Base-by-base conservation (phyloP, 192 early-diverging fungal genomes). In the Coemansia sp. region DNA sequence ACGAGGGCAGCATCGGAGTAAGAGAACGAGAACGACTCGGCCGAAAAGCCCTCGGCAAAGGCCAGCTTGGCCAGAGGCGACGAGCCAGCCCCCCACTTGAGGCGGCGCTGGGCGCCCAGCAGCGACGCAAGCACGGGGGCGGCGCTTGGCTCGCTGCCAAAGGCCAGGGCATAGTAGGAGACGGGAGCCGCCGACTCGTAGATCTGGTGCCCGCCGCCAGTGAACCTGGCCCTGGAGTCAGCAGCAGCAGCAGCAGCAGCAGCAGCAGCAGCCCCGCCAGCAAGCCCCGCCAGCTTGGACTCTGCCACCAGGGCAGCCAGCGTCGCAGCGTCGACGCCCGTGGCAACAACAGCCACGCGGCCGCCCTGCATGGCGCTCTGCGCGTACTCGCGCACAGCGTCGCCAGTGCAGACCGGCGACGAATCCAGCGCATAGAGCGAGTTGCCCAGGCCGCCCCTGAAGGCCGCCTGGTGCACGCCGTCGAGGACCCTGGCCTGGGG, bases 361-460 rank as follows among this genome's bases (percentile, higher is more conserved):
- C 86, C 85, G 36, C 86, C 74, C 40, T 85, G 87, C 76, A 95
- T 89, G 57, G 89, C 80, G 46, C 85, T 70, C 50, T 82, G 63
- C 48, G 93, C 90, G 79, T 89, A 96, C 56, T 83, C 82, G 67
- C 85, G 86, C 69, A 99, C 83, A 34, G 88, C 82, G 42, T 88
- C 85, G 43, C 86, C 85, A 42, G 82, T 89, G 20, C 83, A 63
- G 53, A 87, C 74, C 16, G 89, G 83, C 62, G 88, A 72, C 61
- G 83, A 85, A n/a, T 86, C 67, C 60, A 85, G 76, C 34, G 92
- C 93, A 79, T 90, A 96, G 42, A 99, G 84, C 45, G 94, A 88
- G 92, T 96, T 95, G 56, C 97, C 97, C 67, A 99, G 89, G 13
- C 97, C 97, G 66, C 74, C 76, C 71, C 94, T 92, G 89, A 96